Base-by-base conservation (phyloP, 441 rosid genomes). In the Populus hybrid region DNA sequence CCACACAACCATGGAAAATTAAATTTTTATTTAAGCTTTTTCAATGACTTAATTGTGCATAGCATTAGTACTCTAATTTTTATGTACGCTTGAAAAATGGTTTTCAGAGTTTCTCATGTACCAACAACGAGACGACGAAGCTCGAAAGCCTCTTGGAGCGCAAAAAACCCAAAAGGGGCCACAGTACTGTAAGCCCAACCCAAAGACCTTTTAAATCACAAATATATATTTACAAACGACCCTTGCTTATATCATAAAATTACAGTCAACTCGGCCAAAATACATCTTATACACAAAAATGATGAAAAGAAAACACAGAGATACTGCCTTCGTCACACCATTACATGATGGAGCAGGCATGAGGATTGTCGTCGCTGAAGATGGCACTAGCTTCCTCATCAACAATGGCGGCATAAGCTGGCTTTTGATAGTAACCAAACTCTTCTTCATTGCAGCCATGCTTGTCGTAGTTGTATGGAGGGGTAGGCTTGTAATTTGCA, bases 311-410 rank as follows among this genome's bases (percentile, higher is more conserved):
- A 63, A 10, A 63, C 4, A 4, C 28, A 10, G 4, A 63, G 28
- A 63, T 10, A 10, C 8, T 57, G 63, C 20, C 18, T 20, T 20
- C n/a, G 63, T 7, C 66, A 61, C 24, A 1, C 28, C 20, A 66
- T 88, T 75, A 88, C 93, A 90, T 88, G 10, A 91, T 86, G 32
- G 86, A 79, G 74, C 97, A 92, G 82, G 93, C 93, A 75, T 92
- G 86, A 38, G 94, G 93, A 80, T 92, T 92, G 2, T 91, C 97
- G 71, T 94, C 95, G 46, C 88, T 89, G 69, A 93, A 93, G 79
- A 90, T 11, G 72, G 90, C 65, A 75, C 78, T 35, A 69, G 89
- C 79, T 50, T 76, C 84, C 23, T 87, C 80, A 26, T 86, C 82
- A 24, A 87, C 32, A 69, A 84, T 42, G 61, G 83, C 69, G 0